Conservation (phyloP, 2,329 filamentous ascomycete genomes). For the Ophiostoma sp. region DNA sequence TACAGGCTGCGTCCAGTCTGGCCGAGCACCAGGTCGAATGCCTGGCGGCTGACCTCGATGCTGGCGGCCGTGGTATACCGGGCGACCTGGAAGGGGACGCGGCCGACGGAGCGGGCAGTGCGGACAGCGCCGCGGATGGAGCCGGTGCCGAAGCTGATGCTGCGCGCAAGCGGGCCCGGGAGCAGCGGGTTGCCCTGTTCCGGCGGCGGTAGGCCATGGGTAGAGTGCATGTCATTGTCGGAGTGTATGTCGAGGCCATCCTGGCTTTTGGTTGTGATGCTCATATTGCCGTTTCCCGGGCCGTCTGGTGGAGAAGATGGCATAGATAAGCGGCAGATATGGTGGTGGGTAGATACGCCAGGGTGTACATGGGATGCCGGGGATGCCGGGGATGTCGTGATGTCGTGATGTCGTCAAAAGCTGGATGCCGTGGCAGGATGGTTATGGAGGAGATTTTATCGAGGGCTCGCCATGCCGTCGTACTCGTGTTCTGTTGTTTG, state of each 20-base stretch:
- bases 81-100: constrained; percentile 49
- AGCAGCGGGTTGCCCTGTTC: constrained; percentile 38
- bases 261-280: background rate
- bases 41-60: constrained; percentile 51
- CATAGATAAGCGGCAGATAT: background rate
- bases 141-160: constrained; percentile 55
- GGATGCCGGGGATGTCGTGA: background rate
- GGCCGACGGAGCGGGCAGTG: constrained; percentile 47
- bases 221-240: background rate
- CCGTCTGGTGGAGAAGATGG: background rate
- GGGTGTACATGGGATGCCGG: background rate
- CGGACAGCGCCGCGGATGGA: constrained; percentile 55
- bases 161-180: constrained; percentile 52
- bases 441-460: background rate
- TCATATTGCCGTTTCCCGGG: background rate
- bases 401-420: background rate
- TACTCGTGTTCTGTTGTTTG: background rate
- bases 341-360: background rate
- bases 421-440: background rate
- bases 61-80: constrained; percentile 53
- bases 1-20: constrained; percentile 48
- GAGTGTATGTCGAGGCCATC: background rate
- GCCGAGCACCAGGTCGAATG: constrained; percentile 51
- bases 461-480: background rate
- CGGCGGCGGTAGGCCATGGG: constrained; percentile 19